These are phyloP conservation scores for Zygnema circumcarinatum DNA, from an alignment of 139 green algal genomes.

Conservation along the genomic window DNA sequence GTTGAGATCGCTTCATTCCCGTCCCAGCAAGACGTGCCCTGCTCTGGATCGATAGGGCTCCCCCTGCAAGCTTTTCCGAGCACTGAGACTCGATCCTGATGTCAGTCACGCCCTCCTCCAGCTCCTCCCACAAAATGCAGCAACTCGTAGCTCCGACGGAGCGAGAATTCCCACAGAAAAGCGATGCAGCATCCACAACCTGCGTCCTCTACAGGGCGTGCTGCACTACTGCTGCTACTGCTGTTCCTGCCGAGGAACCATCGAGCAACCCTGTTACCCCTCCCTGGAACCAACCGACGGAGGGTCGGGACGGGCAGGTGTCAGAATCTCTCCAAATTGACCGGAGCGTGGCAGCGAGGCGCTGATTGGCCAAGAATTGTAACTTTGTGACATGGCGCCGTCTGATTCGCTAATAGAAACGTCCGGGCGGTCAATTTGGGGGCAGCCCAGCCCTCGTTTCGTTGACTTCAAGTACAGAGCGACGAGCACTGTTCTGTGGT, in stretches of 20 bases:
- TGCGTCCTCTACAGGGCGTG: neutral
- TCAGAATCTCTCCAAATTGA: neutral
- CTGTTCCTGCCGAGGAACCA: neutral
- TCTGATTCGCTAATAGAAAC: too few species aligned
- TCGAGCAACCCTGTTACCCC: neutral
- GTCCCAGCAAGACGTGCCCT: neutral
- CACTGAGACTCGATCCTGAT: too few species aligned
- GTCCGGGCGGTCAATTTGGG: too few species aligned
- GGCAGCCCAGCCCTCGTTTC: too few species aligned
- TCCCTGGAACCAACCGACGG: neutral
- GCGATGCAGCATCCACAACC: neutral
- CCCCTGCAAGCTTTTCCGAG: too few species aligned
- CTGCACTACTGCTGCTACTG: neutral
- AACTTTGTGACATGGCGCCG: too few species aligned
- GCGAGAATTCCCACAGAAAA: neutral
- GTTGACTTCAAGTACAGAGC: too few species aligned
- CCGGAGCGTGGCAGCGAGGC: neutral
- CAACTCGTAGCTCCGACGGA: neutral
- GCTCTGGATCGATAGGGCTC: too few species aligned
- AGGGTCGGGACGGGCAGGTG: neutral
- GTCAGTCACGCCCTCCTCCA: too few species aligned
- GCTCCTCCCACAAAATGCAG: neutral
- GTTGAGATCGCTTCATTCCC: neutral
- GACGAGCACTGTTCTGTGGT: too few species aligned
- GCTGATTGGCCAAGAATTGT: neutral